Conservation (phyloP, 1,284 basidiomycete species). For the Tranzscheliella williamsii region DNA sequence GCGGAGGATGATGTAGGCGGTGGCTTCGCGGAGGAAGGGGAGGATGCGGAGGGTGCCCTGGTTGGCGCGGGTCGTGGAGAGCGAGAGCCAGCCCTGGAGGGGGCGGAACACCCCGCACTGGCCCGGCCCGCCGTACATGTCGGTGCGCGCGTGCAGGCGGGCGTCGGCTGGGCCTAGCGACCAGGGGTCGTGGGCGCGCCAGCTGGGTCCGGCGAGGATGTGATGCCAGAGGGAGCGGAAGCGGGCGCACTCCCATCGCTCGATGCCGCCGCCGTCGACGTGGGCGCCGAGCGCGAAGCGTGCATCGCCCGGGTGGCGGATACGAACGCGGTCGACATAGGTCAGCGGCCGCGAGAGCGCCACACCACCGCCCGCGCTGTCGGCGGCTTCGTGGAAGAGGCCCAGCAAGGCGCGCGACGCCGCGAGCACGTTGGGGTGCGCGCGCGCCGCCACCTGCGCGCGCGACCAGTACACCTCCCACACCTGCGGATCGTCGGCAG, state of each 20-base stretch:
- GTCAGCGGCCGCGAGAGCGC: constrained; percentile 69
- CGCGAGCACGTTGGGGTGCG: constrained; percentile 30
- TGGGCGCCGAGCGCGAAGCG: constrained; percentile 75
- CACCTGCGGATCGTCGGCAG: constrained; percentile 45
- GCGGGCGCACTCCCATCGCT: constrained; percentile 75
- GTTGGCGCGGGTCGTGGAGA: constrained; percentile 66
- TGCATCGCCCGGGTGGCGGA: constrained; percentile 73
- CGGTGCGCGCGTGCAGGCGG: constrained; percentile 34
- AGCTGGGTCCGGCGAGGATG: constrained; percentile 70
- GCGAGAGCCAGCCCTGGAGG: constrained; percentile 74
- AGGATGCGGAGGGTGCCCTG: constrained; percentile 79
- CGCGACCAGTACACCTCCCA: constrained; percentile 51
- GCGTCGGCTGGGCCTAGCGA: constrained; percentile 25
- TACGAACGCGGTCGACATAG: constrained; percentile 76
- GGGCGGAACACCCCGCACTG: constrained; percentile 76
- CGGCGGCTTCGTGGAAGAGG: constrained; percentile 38
- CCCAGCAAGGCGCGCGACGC: constrained; percentile 28
- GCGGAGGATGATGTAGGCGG: constrained; percentile 75
- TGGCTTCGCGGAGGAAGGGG: constrained; percentile 73
- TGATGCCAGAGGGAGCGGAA: constrained; percentile 68
- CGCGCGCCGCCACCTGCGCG: constrained; percentile 33
- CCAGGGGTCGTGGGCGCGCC: constrained; percentile 65
- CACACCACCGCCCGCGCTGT: constrained; percentile 60
- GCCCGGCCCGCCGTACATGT: constrained; percentile 60
- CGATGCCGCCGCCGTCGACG: constrained; percentile 74